phyloP scores from a whole-genome alignment of 352 stramenopile genomes.

The Phytophthora multivora region DNA sequence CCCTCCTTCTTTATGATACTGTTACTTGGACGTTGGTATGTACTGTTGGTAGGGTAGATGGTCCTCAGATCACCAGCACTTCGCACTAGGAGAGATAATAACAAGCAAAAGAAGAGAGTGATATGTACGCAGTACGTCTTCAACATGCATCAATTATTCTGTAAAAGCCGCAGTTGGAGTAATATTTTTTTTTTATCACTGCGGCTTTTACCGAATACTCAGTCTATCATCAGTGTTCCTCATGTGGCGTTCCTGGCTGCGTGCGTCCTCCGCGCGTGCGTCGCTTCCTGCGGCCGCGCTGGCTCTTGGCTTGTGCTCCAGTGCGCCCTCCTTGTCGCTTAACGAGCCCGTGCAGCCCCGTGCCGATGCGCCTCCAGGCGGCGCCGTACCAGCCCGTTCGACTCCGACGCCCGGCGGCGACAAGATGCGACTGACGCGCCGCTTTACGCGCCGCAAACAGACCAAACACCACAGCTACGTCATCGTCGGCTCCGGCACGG shows the following conservation, averaged over 20 bases:
- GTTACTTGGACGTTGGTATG: too few relatives aligned
- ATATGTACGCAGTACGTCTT: too few relatives aligned
- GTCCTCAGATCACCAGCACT: too few relatives aligned
- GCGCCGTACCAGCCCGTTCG: not conserved
- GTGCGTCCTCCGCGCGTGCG: not conserved
- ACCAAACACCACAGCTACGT: conserved; percentile 89
- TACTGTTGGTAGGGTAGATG: too few relatives aligned
- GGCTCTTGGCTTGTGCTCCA: not conserved
- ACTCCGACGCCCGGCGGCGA: conserved; percentile 13
- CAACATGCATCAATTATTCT: too few relatives aligned
- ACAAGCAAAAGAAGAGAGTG: too few relatives aligned
- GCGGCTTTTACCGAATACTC: not conserved
- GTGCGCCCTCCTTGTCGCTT: not conserved
- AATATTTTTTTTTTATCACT: not conserved
- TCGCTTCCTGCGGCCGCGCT: conserved; percentile 4
- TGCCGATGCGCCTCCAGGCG: not conserved
- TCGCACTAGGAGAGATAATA: too few relatives aligned
- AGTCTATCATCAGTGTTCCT: not conserved
- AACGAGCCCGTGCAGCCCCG: conserved; percentile 16
- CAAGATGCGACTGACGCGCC: conserved; percentile 35
- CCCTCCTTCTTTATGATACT: too few relatives aligned
- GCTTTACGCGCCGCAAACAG: conserved; percentile 72
- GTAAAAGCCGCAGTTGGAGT: too few relatives aligned
- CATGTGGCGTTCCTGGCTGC: conserved; percentile 23
- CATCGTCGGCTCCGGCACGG: conserved; percentile 88